A percentile compares a stretch with the other conserved stretches of the same genome.
These are phyloP conservation scores for Dactylellina drechsleri DNA, from an alignment of 2,329 filamentous ascomycete species.

Conservation along the genomic window DNA sequence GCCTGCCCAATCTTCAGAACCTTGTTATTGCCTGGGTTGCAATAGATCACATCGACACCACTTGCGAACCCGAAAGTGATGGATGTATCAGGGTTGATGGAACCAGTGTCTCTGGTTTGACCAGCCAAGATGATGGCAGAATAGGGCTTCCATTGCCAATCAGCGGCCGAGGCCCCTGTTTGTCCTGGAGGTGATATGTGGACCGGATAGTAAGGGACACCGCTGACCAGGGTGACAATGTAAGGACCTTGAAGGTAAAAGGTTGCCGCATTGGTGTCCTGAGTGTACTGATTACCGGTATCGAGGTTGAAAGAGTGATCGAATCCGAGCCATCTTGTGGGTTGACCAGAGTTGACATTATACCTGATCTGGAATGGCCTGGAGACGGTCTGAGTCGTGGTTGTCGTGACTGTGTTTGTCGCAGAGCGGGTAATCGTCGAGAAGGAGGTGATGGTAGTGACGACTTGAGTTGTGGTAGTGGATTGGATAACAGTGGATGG, in stretches of 20 bases:
- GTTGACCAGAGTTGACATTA: neutral
- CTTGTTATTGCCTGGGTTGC: neutral
- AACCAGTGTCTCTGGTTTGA: neutral
- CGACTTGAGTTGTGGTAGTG: conserved; percentile 6
- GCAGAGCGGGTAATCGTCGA: conserved; percentile 5
- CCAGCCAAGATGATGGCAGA: neutral
- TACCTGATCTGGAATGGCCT: conserved; percentile 23
- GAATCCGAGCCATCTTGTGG: conserved; percentile 7
- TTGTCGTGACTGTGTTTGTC: conserved; percentile 13
- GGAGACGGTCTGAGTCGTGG: neutral
- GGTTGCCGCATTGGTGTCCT: neutral
- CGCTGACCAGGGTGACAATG: neutral
- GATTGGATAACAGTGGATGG: conserved; percentile 2
- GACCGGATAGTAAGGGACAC: neutral
- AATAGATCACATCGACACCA: neutral
- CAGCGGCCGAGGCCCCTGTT: neutral
- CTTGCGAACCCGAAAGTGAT: neutral
- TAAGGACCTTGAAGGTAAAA: conserved; percentile 6
- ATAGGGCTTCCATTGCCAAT: neutral
- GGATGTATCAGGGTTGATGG: neutral
- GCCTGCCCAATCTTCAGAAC: neutral
- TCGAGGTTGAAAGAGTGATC: neutral
- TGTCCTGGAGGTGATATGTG: neutral
- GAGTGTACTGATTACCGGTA: neutral
- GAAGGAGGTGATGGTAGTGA: conserved; percentile 23